Base-by-base conservation (phyloP, 805 yeast genomes). In the Priceomyces fermenticarens region DNA sequence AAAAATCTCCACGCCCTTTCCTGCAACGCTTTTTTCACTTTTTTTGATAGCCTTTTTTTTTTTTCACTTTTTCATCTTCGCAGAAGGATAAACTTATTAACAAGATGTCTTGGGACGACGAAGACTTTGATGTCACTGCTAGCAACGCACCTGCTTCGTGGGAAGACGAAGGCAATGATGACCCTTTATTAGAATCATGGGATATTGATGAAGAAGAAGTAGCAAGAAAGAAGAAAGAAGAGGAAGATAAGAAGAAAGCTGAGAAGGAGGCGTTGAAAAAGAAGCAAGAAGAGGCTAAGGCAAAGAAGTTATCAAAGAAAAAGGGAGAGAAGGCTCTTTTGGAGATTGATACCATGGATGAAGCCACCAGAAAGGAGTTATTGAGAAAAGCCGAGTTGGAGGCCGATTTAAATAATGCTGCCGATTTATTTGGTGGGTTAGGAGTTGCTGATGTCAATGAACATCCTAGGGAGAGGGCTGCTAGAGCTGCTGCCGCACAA, bases 401-500 rank as follows among this genome's bases (percentile, higher is more conserved):
- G 36, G 78, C 95, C 20, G 99, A 91, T 67, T 72, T 91, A 62
- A 88, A 87, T 63, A 88, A 87, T 59, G 98, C 99, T 25, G 91
- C 96, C 7, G 95, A 87, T 53, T 72, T 91, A 53, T 88, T 91
- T 59, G 96, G 89, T 26, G 88, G 88, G 11, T 70, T 72, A 50
- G 77, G 78, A 32, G 75, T 77, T 40, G 77, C 80, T 16, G 72
- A 71, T 44, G 42, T 63, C 40, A 63, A 61, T 41, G 81, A 69
- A 28, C 82, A 77, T 51, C 82, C 82, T 34, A 65, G 79, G 44
- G 81, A 78, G 43, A 52, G 60, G 45, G 59, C 59, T 9, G 79
- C 78, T 27, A 74, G 73, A 41, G 75, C 74, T 16, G 73, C 70
- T 17, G 54, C 57, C 23, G 71, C 72, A 12, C 59, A 55, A 16